Evolutionary conservation across 2,329 filamentous ascomycete species (phyloP).

Genomic region (Fusarium vanettenii): DNA sequence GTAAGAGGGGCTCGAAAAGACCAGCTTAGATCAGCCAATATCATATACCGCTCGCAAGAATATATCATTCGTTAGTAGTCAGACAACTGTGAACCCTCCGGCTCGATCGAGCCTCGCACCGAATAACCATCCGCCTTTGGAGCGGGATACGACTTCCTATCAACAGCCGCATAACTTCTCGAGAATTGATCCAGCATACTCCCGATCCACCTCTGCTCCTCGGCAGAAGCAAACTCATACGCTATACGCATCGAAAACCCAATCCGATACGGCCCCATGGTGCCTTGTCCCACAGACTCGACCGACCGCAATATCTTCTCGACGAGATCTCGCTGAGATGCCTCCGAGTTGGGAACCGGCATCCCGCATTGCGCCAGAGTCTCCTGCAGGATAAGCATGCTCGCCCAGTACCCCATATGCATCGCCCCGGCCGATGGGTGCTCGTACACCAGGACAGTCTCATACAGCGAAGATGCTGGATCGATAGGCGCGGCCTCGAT

Average conservation of each 20-base stretch:
- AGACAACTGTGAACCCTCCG: neutral
- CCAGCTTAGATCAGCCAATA: neutral
- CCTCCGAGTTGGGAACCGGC: conserved; percentile 38
- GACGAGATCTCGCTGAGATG: conserved; percentile 43
- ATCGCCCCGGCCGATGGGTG: conserved; percentile 50
- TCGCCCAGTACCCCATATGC: conserved; percentile 53
- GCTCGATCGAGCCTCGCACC: neutral
- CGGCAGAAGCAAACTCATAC: conserved; percentile 52
- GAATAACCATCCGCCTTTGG: conserved; percentile 15
- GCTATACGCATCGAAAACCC: conserved; percentile 52
- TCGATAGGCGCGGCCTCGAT: conserved; percentile 45
- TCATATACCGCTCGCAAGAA: neutral
- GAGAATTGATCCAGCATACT: conserved; percentile 46
- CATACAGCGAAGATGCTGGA: conserved; percentile 46
- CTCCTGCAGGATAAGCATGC: conserved; percentile 54
- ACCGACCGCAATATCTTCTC: conserved; percentile 51
- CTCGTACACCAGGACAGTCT: conserved; percentile 47
- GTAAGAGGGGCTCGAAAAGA: neutral
- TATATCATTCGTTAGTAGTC: neutral
- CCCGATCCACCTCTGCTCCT: conserved; percentile 50
- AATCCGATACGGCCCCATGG: conserved; percentile 54
- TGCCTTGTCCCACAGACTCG: conserved; percentile 51
- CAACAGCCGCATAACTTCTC: conserved; percentile 49
- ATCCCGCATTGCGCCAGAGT: conserved; percentile 48
- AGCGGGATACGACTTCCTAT: conserved; percentile 43